phyloP scores from a whole-genome alignment of 345 rosid genomes.

The Eucalyptus paniculata region DNA sequence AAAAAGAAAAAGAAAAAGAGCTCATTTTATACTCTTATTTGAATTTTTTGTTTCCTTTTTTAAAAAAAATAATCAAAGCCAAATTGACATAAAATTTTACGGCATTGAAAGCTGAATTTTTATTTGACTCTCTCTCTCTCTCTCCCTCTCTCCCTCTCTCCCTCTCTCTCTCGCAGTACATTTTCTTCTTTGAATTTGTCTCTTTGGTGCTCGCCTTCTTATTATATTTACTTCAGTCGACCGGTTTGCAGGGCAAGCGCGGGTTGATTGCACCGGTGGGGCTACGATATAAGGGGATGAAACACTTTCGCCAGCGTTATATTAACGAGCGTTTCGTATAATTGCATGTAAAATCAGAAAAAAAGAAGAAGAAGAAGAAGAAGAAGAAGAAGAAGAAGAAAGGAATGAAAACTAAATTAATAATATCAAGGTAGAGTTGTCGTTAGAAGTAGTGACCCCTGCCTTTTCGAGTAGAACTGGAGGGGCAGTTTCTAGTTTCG shows the following conservation, averaged over 20 bases:
- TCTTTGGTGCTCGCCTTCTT: background rate
- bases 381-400: no score
- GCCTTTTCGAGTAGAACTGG: background rate
- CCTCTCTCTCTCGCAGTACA: background rate
- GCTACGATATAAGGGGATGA: background rate
- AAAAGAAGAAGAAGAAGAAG: no score
- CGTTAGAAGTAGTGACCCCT: background rate
- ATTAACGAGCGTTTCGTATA: no score
- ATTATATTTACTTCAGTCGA: no score
- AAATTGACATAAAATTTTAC: background rate
- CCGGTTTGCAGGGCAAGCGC: no score
- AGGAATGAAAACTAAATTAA: no score
- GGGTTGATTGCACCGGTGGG: background rate
- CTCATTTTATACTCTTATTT: no score
- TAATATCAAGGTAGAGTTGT: background rate
- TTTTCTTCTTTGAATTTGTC: background rate
- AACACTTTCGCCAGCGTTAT: background rate
- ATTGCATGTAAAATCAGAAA: no score
- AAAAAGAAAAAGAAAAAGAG: no score
- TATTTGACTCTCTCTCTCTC: background rate
- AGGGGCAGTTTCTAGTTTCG: background rate
- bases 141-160: no score
- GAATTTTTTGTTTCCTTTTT: background rate
- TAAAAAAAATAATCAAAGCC: background rate
- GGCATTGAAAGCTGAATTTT: background rate